A percentile compares a stretch with the other conserved stretches of the same genome.
These are phyloP conservation scores for Erodium moschatum DNA, from an alignment of 441 rosid genomes.

Conservation along the genomic window DNA sequence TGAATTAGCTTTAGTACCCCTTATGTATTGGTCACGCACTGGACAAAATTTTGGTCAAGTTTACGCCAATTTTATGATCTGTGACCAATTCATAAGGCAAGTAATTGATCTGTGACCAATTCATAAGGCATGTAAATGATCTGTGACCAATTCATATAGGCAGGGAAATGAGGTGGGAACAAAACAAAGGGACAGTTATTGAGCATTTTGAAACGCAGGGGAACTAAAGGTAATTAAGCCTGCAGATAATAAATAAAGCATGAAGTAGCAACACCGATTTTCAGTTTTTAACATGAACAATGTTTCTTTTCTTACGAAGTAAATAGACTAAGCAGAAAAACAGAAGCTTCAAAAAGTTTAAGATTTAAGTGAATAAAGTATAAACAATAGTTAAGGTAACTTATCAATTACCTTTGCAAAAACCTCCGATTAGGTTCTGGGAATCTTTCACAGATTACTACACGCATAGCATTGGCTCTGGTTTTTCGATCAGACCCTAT, in stretches of 20 bases:
- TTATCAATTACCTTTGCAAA: conserved; percentile 62
- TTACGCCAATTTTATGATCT: too few species aligned
- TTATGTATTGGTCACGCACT: too few species aligned
- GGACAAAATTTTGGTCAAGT: too few species aligned
- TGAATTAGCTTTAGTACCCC: too few species aligned
- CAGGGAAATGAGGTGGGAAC: too few species aligned
- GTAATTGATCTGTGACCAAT: too few species aligned
- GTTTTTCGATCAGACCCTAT: conserved; percentile 60
- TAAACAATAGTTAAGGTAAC: neutral
- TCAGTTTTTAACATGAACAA: neutral
- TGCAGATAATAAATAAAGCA: neutral
- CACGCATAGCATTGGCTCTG: conserved; percentile 75
- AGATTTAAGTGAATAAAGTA: neutral
- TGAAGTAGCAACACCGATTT: neutral
- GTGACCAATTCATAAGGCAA: too few species aligned
- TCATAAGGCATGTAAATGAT: too few species aligned
- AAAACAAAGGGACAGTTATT: too few species aligned
- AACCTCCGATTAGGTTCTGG: conserved; percentile 98
- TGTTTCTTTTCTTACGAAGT: neutral
- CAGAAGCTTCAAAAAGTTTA: neutral
- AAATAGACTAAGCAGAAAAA: neutral
- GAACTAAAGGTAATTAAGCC: too few species aligned
- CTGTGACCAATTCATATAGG: too few species aligned
- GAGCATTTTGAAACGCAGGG: too few species aligned
- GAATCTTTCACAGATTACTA: conserved; percentile 82